These are phyloP conservation scores for Acidomyces sp. DNA, from an alignment of 495 filamentous ascomycete species.

Conservation along the genomic window DNA sequence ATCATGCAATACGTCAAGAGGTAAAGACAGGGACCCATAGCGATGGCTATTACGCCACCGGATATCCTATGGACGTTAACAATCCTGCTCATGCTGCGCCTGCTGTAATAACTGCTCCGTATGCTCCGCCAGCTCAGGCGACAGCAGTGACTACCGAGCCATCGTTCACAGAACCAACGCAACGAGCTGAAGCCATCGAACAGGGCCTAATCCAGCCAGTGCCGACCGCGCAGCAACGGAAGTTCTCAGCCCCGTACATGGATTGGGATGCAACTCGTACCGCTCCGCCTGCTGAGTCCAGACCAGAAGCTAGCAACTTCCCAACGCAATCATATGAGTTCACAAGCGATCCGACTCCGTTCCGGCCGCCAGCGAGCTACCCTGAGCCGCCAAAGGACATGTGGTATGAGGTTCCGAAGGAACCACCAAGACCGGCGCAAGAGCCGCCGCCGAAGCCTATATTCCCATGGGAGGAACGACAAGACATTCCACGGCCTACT, in stretches of 20 bases:
- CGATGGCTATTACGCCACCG: constrained; percentile 21
- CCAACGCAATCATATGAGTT: constrained; percentile 58
- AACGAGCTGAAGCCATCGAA: constrained; percentile 28
- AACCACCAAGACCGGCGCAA: constrained; percentile 34
- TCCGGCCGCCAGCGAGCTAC: constrained; percentile 59
- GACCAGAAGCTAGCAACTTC: constrained; percentile 67
- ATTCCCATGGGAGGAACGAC: constrained; percentile 73
- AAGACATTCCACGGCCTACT: constrained; percentile 48
- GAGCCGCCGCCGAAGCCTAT: constrained; percentile 49
- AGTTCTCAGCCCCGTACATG: constrained; percentile 37
- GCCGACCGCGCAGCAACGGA: constrained; percentile 34
- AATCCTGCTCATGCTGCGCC: background rate
- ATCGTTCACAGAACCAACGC: constrained; percentile 27
- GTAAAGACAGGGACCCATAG: constrained; percentile 27
- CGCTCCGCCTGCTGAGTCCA: constrained; percentile 58
- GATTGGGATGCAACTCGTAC: constrained; percentile 57
- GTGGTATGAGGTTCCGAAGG: constrained; percentile 66
- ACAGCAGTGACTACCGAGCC: constrained; percentile 23
- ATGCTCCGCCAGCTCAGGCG: constrained; percentile 2
- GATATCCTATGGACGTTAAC: background rate
- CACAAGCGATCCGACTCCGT: constrained; percentile 56
- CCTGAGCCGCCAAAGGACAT: constrained; percentile 73
- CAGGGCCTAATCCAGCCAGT: constrained; percentile 30
- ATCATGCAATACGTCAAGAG: constrained; percentile 28
- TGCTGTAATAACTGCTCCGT: background rate